Conservation (phyloP, 257 asterid species). For the Solanum okadae region DNA sequence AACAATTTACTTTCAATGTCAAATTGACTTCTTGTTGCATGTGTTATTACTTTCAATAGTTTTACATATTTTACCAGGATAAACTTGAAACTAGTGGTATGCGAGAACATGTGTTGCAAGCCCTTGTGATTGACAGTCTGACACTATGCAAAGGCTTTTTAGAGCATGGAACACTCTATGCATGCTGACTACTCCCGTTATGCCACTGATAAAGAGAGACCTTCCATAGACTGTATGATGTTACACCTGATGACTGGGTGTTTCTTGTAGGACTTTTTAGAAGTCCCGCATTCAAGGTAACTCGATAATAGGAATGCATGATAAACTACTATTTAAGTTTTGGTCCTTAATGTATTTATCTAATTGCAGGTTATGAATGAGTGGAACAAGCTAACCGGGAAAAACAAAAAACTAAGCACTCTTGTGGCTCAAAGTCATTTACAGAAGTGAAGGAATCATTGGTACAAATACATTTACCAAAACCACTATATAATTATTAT, state of each 20-base stretch:
- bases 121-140: neutral
- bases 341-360: neutral
- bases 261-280: neutral
- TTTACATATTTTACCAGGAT: neutral
- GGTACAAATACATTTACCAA: neutral
- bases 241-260: neutral
- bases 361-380: neutral
- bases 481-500: neutral
- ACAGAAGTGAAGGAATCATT: neutral
- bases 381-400: neutral
- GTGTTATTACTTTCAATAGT: neutral
- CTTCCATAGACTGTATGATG: neutral
- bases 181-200: neutral
- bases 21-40: neutral
- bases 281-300: neutral
- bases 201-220: neutral
- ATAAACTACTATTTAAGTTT: neutral
- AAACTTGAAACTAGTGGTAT: neutral
- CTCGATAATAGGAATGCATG: neutral
- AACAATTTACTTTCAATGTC: neutral
- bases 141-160: neutral
- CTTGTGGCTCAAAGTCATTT: neutral
- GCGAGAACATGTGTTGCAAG: neutral
- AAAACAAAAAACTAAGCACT: neutral
- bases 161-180: neutral